Evolutionary conservation across 2,329 filamentous ascomycete species (phyloP), one percentile per base, ranked within the genome.

Genomic region (Corinectria fuckeliana): DNA sequence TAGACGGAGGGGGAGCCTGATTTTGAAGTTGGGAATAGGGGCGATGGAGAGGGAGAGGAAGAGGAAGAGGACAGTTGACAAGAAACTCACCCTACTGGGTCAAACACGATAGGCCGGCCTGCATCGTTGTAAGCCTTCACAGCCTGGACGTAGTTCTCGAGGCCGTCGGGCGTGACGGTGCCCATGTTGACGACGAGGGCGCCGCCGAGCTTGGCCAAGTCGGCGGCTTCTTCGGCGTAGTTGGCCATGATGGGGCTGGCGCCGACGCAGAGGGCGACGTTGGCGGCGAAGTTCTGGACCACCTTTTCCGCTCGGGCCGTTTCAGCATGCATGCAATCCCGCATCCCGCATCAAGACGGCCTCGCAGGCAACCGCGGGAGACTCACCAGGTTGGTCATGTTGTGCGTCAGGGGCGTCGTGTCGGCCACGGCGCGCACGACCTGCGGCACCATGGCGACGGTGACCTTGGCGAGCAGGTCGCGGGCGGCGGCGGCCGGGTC

Each of bases 211-310:
- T 82, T 83, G 11, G 90, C 88, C n/a, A 98, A 83, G 71, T 97
- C 93, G 7, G 78, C 74, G 0, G 93, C 93, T 80, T 98, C 94
- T 50, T 88, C 85, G 23, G 88, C 91, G 69, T 93, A 91, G 74
- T 91, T 93, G 7, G 93, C 89, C 94, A 98, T 98, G 75, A 97
- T 97, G 36, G 94, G 94, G 18, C 91, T 95, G 11, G 91, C 91
- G 32, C 94, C 94, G 51, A 96, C 83, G 30, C 90, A 87, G 14
- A 97, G 83, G 36, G 92, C 92, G 3, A 97, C 89, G 71, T 96
- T 97, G 51, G 95, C 94, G 14, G 93, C 91, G 70, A 98, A 91
- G 77, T 97, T 97, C 71, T 97, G 93, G 20, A 97, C 94, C 0
- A 98, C 80, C 80, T 82, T n/a, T n/a, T n/a, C n/a, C n/a, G n/a